Conservation (phyloP, 2,329 filamentous ascomycete species). For the Domatiomyces globalis region DNA sequence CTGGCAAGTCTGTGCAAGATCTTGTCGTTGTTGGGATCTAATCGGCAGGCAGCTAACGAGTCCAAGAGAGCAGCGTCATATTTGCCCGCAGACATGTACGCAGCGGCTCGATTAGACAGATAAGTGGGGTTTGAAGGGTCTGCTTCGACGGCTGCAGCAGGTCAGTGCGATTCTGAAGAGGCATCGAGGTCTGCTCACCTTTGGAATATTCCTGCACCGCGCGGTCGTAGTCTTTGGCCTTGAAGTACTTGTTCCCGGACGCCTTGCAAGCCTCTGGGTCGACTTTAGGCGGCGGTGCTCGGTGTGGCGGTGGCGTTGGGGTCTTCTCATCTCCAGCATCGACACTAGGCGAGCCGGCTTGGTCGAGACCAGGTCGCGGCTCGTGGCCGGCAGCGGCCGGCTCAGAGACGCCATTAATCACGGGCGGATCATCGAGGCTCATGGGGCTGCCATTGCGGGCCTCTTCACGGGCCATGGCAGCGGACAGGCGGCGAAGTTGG, state of each 20-base stretch:
- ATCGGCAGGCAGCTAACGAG: constrained; percentile 63
- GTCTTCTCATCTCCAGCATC: constrained; percentile 25
- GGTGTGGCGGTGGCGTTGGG: constrained; percentile 34
- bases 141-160: constrained; percentile 61
- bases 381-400: background rate
- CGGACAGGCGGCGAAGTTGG: constrained; percentile 60
- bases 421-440: constrained; percentile 43
- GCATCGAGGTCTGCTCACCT: constrained; percentile 42
- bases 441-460: constrained; percentile 47
- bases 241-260: constrained; percentile 92
- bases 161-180: constrained; percentile 4
- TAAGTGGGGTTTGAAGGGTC: constrained; percentile 78
- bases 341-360: constrained; percentile 18
- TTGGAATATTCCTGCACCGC: constrained; percentile 91
- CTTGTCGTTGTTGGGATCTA: constrained; percentile 78
- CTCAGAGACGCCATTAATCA: constrained; percentile 8
- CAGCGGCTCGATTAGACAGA: constrained; percentile 86
- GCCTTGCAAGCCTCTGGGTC: constrained; percentile 88
- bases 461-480: constrained; percentile 34
- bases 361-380: background rate
- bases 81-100: constrained; percentile 74
- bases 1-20: constrained; percentile 76
- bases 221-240: constrained; percentile 74
- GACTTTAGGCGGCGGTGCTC: constrained; percentile 39
- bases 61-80: constrained; percentile 74